These are phyloP conservation scores for Casuarina glauca DNA, from an alignment of 306 rosid genomes.

Conservation along the genomic window DNA sequence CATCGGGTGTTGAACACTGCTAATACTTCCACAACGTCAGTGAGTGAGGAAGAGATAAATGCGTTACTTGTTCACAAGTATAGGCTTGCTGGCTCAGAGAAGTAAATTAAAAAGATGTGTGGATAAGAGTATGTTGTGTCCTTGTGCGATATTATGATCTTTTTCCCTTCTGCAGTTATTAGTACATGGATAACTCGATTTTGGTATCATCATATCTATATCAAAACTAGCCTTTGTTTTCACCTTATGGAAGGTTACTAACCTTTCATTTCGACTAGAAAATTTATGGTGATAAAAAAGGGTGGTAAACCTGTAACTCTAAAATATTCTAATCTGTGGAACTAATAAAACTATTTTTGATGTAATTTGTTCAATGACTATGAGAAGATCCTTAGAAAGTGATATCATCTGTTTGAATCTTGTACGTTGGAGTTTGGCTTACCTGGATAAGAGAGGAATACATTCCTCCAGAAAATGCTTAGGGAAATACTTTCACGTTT, in stretches of 20 bases:
- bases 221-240: neutral
- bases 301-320: neutral
- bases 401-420: neutral
- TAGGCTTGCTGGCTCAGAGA: slow-evolving; percentile 35
- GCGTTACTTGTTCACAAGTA: slow-evolving; percentile 57
- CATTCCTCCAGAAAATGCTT: neutral
- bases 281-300: neutral
- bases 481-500: neutral
- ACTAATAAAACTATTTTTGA: neutral
- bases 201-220: neutral
- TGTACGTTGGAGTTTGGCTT: neutral
- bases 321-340: neutral
- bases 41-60: slow-evolving; percentile 66
- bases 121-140: neutral
- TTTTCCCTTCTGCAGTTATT: neutral
- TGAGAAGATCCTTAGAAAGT: neutral
- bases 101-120: slow-evolving; percentile 34
- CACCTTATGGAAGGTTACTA: neutral
- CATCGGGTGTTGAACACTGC: slow-evolving; percentile 33
- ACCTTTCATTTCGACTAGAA: neutral
- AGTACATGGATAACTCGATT: neutral
- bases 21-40: slow-evolving; percentile 36
- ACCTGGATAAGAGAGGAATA: neutral
- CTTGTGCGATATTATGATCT: neutral
- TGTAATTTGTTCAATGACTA: neutral